Evolutionary conservation across 192 early-diverging fungal species (phyloP), one percentile per base, ranked within the genome.

Genomic region (Coemansia interrupta): DNA sequence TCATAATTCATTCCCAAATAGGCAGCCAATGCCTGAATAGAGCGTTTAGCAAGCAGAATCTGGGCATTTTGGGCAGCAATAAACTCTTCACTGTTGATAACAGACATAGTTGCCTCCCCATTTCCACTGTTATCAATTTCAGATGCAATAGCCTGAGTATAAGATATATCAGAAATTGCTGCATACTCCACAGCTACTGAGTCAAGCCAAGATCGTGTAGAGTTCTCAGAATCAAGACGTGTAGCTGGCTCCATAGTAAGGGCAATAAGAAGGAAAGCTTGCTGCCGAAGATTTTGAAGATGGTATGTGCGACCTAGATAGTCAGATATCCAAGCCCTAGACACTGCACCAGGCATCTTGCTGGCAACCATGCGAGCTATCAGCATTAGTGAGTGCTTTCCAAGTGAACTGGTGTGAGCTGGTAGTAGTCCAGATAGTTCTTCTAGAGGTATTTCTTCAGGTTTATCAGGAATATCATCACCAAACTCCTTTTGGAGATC

Each of bases 281-380:
- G 86, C 45, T 84, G 82, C 26, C 94, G 83, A 64, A 86, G 80
- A 49, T 84, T 62, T 10, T 90, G 91, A 8, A 97, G 74, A 10
- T 93, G 90, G 67, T 86, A 89, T 22, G 87, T 81, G 44, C 62
- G 65, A 44, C 78, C 55, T 43, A 97, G 76, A 72, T 93, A 83
- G 14, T 81, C 68, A 82, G 92, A 88, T 60, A 90, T 90, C 47
- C 84, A 82, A 18, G 84, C 82, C 51, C 89, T 83, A n/a, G 83
- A 84, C 74, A 90, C 91, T 47, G 93, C 92, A 79, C 89, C 92
- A 49, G 94, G 92, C 90, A 97, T 92, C 83, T 97, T 97, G 72
- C 83, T 79, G 53, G 80, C 66, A 30, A 97, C 78, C 82, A 97
- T 77, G 72, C 90, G 89, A 62, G 89, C 80, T 28, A 95, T 70